Conservation (phyloP, 2,329 filamentous ascomycete species). For the Cyanodermella asteris region DNA sequence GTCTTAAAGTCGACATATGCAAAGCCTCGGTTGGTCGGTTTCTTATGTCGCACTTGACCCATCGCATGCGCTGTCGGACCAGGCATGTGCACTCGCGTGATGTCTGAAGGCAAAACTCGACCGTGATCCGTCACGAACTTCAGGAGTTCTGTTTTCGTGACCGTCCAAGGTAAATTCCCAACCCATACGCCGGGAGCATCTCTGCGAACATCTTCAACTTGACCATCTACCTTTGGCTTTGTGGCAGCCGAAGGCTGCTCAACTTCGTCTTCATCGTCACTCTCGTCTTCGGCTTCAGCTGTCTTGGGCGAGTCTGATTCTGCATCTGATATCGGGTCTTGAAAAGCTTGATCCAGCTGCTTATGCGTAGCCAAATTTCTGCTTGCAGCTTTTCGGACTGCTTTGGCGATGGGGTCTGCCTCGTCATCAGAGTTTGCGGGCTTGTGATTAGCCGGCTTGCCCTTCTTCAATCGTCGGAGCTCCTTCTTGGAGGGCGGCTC, state of each 20-base stretch:
- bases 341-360: too few species aligned
- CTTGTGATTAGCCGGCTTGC: slow-evolving; percentile 34
- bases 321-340: too few species aligned
- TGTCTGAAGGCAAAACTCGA: slow-evolving; percentile 36
- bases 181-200: slow-evolving; percentile 94
- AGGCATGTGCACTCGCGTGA: slow-evolving; percentile 71
- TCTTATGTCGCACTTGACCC: slow-evolving; percentile 10
- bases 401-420: too few species aligned
- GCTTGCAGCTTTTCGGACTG: too few species aligned
- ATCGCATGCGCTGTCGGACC: slow-evolving; percentile 25
- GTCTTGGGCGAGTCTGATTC: too few species aligned
- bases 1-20: slow-evolving; percentile 84
- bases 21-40: slow-evolving; percentile 67
- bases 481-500: slow-evolving; percentile 92
- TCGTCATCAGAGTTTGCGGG: too few species aligned
- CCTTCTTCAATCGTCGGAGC: slow-evolving; percentile 73
- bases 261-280: slow-evolving; percentile 5
- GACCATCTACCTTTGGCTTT: too few species aligned
- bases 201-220: too few species aligned
- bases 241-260: too few species aligned
- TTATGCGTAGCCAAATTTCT: too few species aligned
- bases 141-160: slow-evolving; percentile 52
- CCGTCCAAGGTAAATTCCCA: slow-evolving; percentile 74
- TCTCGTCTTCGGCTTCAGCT: slow-evolving; percentile 8
- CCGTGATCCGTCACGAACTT: slow-evolving; percentile 58